Base-by-base conservation (phyloP, 164 flowering plant species). In the Magnolia sinica region DNA sequence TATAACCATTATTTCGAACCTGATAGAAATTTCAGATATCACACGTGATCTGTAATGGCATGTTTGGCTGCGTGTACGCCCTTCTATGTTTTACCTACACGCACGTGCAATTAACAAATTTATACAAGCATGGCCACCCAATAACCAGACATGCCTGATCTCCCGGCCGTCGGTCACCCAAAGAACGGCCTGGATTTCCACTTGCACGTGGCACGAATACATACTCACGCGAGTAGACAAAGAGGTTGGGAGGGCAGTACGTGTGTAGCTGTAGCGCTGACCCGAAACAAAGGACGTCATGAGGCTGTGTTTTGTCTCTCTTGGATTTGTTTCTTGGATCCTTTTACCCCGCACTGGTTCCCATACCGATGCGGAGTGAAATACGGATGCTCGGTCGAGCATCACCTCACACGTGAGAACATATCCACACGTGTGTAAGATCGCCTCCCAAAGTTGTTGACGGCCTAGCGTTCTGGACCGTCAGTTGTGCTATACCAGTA, bases 301-400 rank as follows among this genome's bases (percentile, higher is more conserved):
- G 66, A 45, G 50, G 20, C 9, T 63, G 18, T 63, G 59, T 58
- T 74, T 74, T 74, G 76, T 74, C 76, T 63, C 76, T 74, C 76
- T 74, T 74, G 76, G 76, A 74, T 59, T 74, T 63, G 67, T 37
- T 31, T 64, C 76, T 74, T 74, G 76, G 76, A 63, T 37, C 55
- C 64, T 74, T 70, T 70, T 50, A 27, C 24, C 73, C 24, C 45
- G n/a, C 71, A 31, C 49, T 29, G 49, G 29, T 29, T 31, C 50
- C 71, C 6, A 27, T 68, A 4, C 71, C 71, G 7, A 27, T 68
- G 50, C 50, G 16, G n/a, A 16, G 13, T 10, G 18, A 55, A 55
- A 55, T 16, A 16, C 61, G 61, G 61, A 55, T 55, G 1, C 61
- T 55, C 61, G 45, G 45, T 37, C 45, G 45, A 37, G 45, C 45